These are phyloP conservation scores for Wickerhamiella pararugosa DNA, from an alignment of 1,139 yeast species.

Conservation along the genomic window DNA sequence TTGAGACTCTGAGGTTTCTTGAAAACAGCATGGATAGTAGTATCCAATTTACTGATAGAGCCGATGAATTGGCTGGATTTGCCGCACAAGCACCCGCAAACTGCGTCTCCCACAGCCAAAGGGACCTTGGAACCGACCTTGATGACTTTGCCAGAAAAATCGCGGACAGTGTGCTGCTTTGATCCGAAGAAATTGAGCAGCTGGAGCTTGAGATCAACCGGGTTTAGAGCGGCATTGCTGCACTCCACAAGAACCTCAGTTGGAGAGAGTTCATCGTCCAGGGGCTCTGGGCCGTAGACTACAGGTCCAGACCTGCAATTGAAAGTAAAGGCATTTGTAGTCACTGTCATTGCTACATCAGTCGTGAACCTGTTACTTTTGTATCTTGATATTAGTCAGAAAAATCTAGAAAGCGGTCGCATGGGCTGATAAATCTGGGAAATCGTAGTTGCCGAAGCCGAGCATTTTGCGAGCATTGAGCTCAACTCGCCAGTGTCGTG, in stretches of 20 bases:
- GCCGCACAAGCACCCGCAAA: conserved; percentile 38
- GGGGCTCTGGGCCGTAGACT: too few relatives aligned
- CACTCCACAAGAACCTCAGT: conserved; percentile 44
- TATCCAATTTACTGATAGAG: conserved; percentile 34
- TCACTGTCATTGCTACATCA: too few relatives aligned
- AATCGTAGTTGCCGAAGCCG: too few relatives aligned
- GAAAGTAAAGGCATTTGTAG: too few relatives aligned
- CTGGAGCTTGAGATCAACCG: conserved; percentile 45
- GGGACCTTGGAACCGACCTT: conserved; percentile 35
- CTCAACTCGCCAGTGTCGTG: too few relatives aligned
- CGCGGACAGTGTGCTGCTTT: conserved; percentile 27
- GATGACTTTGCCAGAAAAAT: conserved; percentile 49
- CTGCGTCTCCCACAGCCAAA: conserved; percentile 45
- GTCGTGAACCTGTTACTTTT: too few relatives aligned
- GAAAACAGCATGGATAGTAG: conserved; percentile 16
- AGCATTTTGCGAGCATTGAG: too few relatives aligned
- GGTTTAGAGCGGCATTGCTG: conserved; percentile 46
- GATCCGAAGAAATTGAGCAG: conserved; percentile 21
- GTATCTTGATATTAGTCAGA: too few relatives aligned
- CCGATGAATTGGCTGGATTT: conserved; percentile 32
- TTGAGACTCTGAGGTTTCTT: conserved; percentile 36
- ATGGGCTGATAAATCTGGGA: too few relatives aligned
- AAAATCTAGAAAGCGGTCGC: too few relatives aligned
- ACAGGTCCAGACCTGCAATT: too few relatives aligned
- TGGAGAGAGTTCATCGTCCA: conserved; percentile 26